Base-by-base conservation (phyloP, 495 filamentous ascomycete genomes). In the Articulospora tetracladia region DNA sequence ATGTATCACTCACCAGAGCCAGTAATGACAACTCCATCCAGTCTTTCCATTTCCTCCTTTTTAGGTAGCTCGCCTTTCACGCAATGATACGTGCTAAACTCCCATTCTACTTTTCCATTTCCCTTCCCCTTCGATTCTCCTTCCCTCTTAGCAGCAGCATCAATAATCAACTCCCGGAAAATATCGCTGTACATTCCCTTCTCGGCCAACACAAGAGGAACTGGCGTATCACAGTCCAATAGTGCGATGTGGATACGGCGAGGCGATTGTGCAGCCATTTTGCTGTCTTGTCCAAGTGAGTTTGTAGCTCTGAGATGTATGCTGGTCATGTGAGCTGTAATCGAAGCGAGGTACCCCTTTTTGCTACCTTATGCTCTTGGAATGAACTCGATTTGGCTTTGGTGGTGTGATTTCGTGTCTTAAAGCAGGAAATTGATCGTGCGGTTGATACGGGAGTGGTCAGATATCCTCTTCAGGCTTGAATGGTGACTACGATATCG, bases 1-100 rank as follows among this genome's bases (percentile, higher is more conserved):
- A 10, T 13, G 8, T 25, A 25, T 24, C 34, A 39, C 58, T 48
- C 28, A 60, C 58, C 50, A 55, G 90, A 91, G 17, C 92, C 91
- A 1, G 85, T 90, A 34, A 95, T 77, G 20, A 96, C 73, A 26
- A 96, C 74, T 25, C 85, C 91, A 77, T 97, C 92, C 54, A 95
- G 70, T 60, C 84, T 75, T 34, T 89, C 83, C 34, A 92, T 70
- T 17, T 51, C 41, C n/a, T 74, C 70, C 53, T 70, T 68, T 24
- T 32, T 32, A 26, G 63, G 63, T 28, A 53, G 49, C 12, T 62
- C 49, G 20, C 60, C 63, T 27, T 77, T 75, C n/a, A 92, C 83
- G 13, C 95, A 77, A 70, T 96, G 80, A 74, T 82, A 92, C 3
- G 69, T 73, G 0, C 83, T 81, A 25, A 95, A 76, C 28, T 44